Evolutionary conservation across 2,329 filamentous ascomycete species (phyloP), one percentile per base, ranked within the genome.

Genomic region (Xylariaceae sp.): DNA sequence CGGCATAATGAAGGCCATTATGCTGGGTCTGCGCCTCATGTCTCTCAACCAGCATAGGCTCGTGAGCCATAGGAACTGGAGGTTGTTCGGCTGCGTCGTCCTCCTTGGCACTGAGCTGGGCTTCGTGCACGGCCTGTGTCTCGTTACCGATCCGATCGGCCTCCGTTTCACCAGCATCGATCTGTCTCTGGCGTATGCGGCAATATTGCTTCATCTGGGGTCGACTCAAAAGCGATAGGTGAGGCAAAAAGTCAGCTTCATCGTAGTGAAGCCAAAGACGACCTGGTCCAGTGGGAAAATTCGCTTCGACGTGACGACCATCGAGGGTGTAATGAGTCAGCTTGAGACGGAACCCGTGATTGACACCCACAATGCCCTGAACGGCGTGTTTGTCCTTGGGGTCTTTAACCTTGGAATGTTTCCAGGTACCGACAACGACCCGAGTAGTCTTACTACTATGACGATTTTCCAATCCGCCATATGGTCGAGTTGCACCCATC

Each of bases 261-360:
- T 87, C 83, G 62, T 84, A 86, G 4, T 79, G 73, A 44, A 87
- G 83, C 84, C 84, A 87, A 0, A 87, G 69, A 1, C 81, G 83
- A 10, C 84, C 84, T 1, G 83, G 80, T 1, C 83, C 84, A 1
- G 72, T 71, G 0, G 85, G 85, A 57, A 85, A 87, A 69, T 87
- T 86, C 42, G 82, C 83, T 37, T 82, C 76, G 1, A 84, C 74
- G 35, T 77, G 78, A 0, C 82, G 79, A 2, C 84, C 84, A 66
- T 86, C 83, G 2, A 83, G 79, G 0, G 84, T 87, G 66, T 85
- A 78, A 4, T 81, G 76, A 0, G 83, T 78, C 0, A 87, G 75
- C 69, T 87, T 87, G 56, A 86, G 82, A 0, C 85, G 75, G 68
- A 88, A 87, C 79, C 85, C 86, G 63, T 86, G 83, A 57, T 85